These are phyloP conservation scores for Eremomyces bilateralis DNA, from an alignment of 495 filamentous ascomycete species.

Conservation along the genomic window DNA sequence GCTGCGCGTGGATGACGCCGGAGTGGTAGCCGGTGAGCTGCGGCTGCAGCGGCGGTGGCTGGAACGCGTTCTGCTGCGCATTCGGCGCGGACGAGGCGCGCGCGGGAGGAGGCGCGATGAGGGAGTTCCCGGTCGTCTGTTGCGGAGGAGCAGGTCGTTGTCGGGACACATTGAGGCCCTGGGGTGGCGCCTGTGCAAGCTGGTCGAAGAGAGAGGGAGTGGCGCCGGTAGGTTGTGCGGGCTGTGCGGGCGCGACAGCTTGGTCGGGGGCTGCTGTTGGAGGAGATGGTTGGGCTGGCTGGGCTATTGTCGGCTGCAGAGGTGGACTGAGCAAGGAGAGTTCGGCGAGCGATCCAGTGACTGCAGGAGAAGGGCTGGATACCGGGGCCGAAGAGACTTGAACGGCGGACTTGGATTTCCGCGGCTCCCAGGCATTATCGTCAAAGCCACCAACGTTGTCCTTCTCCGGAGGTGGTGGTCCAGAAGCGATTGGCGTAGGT, in stretches of 20 bases:
- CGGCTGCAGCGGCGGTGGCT: conserved; percentile 49
- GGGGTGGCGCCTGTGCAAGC: conserved; percentile 21
- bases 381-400: conserved; percentile 16
- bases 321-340: conserved; percentile 56
- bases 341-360: conserved; percentile 47
- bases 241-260: conserved; percentile 26
- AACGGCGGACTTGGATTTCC: conserved; percentile 50
- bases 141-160: conserved; percentile 4
- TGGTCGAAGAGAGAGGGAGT: conserved; percentile 30
- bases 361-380: conserved; percentile 21
- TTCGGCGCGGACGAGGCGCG: conserved; percentile 78
- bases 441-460: conserved; percentile 47
- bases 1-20: conserved; percentile 15
- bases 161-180: too few relatives aligned
- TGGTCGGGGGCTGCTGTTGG: conserved; percentile 17
- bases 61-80: conserved; percentile 50
- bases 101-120: conserved; percentile 63
- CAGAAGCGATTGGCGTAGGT: conserved; percentile 28
- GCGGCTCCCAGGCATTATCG: conserved; percentile 93
- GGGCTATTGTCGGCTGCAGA: conserved; percentile 45
- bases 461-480: conserved; percentile 22
- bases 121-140: conserved; percentile 41
- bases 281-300: too few relatives aligned
- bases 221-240: conserved; percentile 27
- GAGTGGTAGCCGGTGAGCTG: conserved; percentile 56